phyloP scores from a whole-genome alignment of 2,329 filamentous ascomycete species.

The Penicillium olsonii region DNA sequence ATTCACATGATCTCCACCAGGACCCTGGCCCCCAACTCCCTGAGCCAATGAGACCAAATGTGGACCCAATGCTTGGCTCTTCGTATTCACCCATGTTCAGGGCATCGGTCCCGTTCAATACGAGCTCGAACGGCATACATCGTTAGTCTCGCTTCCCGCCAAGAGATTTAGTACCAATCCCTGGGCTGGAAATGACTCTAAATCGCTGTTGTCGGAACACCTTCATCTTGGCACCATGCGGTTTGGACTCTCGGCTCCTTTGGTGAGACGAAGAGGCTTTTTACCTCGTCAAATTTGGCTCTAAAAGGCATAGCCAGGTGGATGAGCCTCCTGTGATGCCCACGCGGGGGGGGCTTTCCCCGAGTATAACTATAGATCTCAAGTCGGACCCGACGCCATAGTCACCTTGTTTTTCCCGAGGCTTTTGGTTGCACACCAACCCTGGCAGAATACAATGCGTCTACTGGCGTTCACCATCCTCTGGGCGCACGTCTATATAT shows the following conservation, averaged over 20 bases:
- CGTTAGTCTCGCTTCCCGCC: not conserved
- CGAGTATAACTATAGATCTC: not conserved
- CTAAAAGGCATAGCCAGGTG: slow-evolving; percentile 1
- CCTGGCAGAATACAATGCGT: not conserved
- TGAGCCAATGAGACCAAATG: not conserved
- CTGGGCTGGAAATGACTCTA: not conserved
- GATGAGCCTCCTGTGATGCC: not conserved
- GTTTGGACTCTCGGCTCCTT: not conserved
- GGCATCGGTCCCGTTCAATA: slow-evolving; percentile 7
- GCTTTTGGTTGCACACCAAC: not conserved
- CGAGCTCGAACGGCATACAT: slow-evolving; percentile 3
- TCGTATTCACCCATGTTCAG: slow-evolving; percentile 13
- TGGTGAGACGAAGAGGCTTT: not conserved
- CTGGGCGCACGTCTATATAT: not conserved
- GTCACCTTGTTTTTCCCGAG: not conserved
- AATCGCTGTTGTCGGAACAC: not conserved
- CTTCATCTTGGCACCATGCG: not conserved
- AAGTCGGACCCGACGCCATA: not conserved
- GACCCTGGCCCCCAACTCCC: not conserved
- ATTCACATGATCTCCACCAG: not conserved
- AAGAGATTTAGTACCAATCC: not conserved
- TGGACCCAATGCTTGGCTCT: slow-evolving; percentile 4
- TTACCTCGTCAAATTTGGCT: slow-evolving; percentile 1
- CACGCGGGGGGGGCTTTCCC: not conserved
- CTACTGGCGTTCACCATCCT: not conserved